Base-by-base conservation (phyloP, 1,284 basidiomycete genomes). In the Moesziomyces sp. region DNA sequence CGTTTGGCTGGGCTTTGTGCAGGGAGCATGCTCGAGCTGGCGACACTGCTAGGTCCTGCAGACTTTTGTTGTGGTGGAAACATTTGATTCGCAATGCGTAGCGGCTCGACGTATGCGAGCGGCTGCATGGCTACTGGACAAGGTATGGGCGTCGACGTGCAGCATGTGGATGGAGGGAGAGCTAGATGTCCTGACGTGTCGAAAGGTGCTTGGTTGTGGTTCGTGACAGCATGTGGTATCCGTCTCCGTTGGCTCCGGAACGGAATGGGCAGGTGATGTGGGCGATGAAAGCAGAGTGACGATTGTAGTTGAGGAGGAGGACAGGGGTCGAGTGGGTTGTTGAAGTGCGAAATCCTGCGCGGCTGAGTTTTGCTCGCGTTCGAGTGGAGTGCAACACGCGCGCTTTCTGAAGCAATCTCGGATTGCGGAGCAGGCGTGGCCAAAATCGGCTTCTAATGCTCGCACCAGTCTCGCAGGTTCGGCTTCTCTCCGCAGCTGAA, bases 1-100 rank as follows among this genome's bases (percentile, higher is more conserved):
- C 69, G 69, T 42, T 72, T 72, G 11, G 57, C 53, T 3, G 69
- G 69, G 7, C 60, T 30, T 18, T 26, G 24, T 18, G 58, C 42
- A 4, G 55, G 23, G 0, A 34, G 23, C 55, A 58, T 60, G 35
- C 13, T 55, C 28, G 55, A 35, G 21, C 9, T 49, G 16, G 38
- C n/a, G 14, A 21, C 18, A 1, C 30, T 14, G 11, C 54, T 46
- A 34, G 48, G 30, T 1, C 16, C 35, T 13, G 49, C 21, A 14
- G 34, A 24, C n/a, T 66, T 52, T 21, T n/a, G 38, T 13, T 44
- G 45, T 2, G 42, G 19, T 4, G 26, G 18, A 30, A 52, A 23
- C 18, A 45, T 16, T 13, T 34, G 60, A 38, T 58, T 40, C 14
- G 60, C 45, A 34, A 48, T 42, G 9, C 59, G 48, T n/a, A 63